Evolutionary conservation across 2,329 filamentous ascomycete species (phyloP).

Genomic region (Curvularia hawaiiensis): DNA sequence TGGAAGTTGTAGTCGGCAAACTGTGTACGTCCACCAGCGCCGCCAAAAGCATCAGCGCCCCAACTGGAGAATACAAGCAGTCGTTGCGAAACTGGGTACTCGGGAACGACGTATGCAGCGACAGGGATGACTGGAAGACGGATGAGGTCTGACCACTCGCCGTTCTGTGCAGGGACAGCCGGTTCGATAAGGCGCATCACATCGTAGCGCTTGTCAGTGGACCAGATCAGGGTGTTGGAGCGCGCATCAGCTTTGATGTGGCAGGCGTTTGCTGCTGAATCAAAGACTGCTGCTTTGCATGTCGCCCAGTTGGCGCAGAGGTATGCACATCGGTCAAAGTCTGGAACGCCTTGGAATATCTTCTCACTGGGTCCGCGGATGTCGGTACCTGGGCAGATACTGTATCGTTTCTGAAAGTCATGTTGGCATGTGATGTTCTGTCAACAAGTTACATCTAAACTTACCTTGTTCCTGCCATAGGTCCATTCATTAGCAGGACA

Average conservation of each 20-base stretch:
- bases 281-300: constrained; percentile 32
- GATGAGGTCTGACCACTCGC: constrained; percentile 34
- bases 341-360: constrained; percentile 17
- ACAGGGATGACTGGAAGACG: constrained; percentile 37
- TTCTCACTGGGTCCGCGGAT: constrained; percentile 28
- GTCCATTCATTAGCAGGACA: constrained; percentile 30
- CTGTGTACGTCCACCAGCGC: constrained; percentile 28
- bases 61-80: constrained; percentile 37
- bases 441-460: not conserved
- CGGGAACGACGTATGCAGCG: constrained; percentile 35
- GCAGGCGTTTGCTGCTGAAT: constrained; percentile 21
- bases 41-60: constrained; percentile 34
- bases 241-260: constrained; percentile 34
- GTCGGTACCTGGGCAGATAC: constrained; percentile 32
- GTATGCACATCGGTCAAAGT: constrained; percentile 28
- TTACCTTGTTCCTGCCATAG: constrained; percentile 25
- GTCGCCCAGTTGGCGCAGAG: constrained; percentile 26
- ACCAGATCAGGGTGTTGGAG: constrained; percentile 33
- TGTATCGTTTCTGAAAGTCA: constrained; percentile 24
- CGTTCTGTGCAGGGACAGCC: constrained; percentile 21
- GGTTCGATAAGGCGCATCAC: constrained; percentile 26
- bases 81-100: constrained; percentile 27
- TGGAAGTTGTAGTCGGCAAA: constrained; percentile 36
- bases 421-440: not conserved
- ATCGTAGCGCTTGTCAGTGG: constrained; percentile 34